Base-by-base conservation (phyloP, 2,329 filamentous ascomycete species). In the Aureobasidium pullulans region DNA sequence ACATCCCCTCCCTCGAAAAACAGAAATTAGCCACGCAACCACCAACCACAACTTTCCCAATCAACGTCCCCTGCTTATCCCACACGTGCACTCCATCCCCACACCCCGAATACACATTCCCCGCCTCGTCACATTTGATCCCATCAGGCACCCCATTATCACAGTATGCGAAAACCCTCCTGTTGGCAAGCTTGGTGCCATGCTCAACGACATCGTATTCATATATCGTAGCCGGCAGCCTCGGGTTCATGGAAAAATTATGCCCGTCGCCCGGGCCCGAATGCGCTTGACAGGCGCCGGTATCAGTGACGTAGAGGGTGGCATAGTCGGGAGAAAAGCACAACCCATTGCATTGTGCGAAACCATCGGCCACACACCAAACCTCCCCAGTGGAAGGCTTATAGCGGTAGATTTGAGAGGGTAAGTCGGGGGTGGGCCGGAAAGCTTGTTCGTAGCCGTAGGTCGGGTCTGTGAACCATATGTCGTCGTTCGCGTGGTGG, bases 401-500 rank as follows among this genome's bases (percentile, higher is more conserved):
- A 47, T 80, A 79, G 2, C 81, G 77, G 66, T 85, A 85, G 0
- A 85, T 81, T 65, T 86, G 83, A 60, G 79, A 80, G 4, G 75
- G 80, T 10, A 85, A 66, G 0, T 77, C 77, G 0, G 82, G 82
- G 6, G 68, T 63, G 0, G 79, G 79, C 0, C 83, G 76, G 64
- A 86, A 85, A 28, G 81, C 75, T 65, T 86, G 83, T 43, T 81
- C 73, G 61, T 76, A 81, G 3, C 82, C 84, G 63, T 86, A 86
- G 7, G 78, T 75, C 0, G 81, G 79, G 60, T 87, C 84, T 1
- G 83, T 86, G 65, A 87, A 86, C 73, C 84, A 87, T n/a, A 86
- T 71, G 29, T 82, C 77, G n/a, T 77, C 76, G 60, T 79, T 84
- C 15, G 10, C 69, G 67, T 32, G 82, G 63, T 84, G 77, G 56